Evolutionary conservation across 2,329 filamentous ascomycete genomes (phyloP), one percentile per base, ranked within the genome.

Genomic region (Curvularia lunata): DNA sequence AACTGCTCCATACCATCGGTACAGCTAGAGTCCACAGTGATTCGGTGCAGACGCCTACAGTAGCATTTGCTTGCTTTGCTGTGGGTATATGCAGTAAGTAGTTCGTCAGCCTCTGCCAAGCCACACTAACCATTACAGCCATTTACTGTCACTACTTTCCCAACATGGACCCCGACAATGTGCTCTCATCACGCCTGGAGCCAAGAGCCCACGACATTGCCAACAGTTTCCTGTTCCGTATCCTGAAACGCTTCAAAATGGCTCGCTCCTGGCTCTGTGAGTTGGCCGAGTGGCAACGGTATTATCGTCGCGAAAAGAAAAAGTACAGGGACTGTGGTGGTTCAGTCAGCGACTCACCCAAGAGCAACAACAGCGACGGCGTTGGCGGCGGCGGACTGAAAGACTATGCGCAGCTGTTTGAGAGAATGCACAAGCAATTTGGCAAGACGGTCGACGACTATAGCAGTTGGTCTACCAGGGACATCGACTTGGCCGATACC

Each of bases 81-180:
- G 87, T 88, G 0, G 84, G 85, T 0, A 88, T 90, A 65, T 81
- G 86, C 16, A 86, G 76, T 77, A 68, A 62, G 75, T 66, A 12
- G 2, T 23, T 13, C n/a, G 21, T 38, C 5, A n/a, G 2, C 18
- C 13, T 3, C 4, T 1, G 28, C 16, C 4, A 30, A 12, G 16
- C 5, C 8, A 3, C 8, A 42, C 63, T 67, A 21, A 66, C 4
- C 1, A 18, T 1, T n/a, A 0, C 38, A 76, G 79, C 86, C 32
- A 80, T 90, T 2, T 91, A 91, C 70, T 85, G 85, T 10, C 80
- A 82, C 43, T 85, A 87, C 67, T 91, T 91, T 55, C 86, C 87
- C 0, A 83, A 85, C 56, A 90, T 91, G 86, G 89, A 91, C 64
- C 79, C 79, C 1, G 77, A 83, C 10, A 76, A 79, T 3, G 83